Conservation (phyloP, 257 asterid species). For the Jasminum sambac region DNA sequence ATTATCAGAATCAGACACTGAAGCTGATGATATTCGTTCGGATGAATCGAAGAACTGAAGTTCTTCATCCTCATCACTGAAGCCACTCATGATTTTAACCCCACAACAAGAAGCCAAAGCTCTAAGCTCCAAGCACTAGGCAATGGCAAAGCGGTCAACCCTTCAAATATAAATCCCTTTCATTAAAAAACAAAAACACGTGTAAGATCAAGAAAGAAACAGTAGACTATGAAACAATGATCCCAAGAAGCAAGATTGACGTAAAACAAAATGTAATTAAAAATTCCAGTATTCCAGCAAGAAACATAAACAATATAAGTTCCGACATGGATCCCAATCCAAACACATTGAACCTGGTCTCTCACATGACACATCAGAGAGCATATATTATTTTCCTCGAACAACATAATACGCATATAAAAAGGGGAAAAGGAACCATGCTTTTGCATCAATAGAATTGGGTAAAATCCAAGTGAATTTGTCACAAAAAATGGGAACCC, state of each 20-base stretch:
- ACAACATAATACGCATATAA: slow-evolving; percentile 15
- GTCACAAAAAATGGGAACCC: slow-evolving; percentile 38
- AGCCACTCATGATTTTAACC: slow-evolving; percentile 66
- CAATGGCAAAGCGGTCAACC: slow-evolving; percentile 47
- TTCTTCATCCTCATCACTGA: slow-evolving; percentile 47
- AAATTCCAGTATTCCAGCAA: slow-evolving; percentile 34
- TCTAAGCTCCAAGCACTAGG: slow-evolving; percentile 36
- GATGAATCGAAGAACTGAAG: slow-evolving; percentile 65
- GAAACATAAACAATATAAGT: slow-evolving; percentile 51
- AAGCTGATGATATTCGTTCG: slow-evolving; percentile 51
- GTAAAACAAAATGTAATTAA: slow-evolving; percentile 33
- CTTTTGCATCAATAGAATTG: slow-evolving; percentile 15
- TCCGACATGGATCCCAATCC: slow-evolving; percentile 96
- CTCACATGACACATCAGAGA: slow-evolving; percentile 27
- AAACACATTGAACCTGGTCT: slow-evolving; percentile 73
- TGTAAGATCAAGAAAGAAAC: slow-evolving; percentile 22
- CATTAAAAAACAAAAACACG: slow-evolving; percentile 29
- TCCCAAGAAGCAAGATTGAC: slow-evolving; percentile 58
- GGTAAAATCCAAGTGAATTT: slow-evolving; percentile 26
- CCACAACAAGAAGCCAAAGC: slow-evolving; percentile 46
- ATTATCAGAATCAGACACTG: slow-evolving; percentile 37
- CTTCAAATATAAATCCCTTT: slow-evolving; percentile 51
- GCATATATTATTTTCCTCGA: slow-evolving; percentile 3
- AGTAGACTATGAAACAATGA: slow-evolving; percentile 33
- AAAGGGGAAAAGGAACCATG: slow-evolving; percentile 37